Evolutionary conservation across 2,329 filamentous ascomycete genomes (phyloP), one percentile per base, ranked within the genome.

Genomic region (Ambrosiella cleistominuta): DNA sequence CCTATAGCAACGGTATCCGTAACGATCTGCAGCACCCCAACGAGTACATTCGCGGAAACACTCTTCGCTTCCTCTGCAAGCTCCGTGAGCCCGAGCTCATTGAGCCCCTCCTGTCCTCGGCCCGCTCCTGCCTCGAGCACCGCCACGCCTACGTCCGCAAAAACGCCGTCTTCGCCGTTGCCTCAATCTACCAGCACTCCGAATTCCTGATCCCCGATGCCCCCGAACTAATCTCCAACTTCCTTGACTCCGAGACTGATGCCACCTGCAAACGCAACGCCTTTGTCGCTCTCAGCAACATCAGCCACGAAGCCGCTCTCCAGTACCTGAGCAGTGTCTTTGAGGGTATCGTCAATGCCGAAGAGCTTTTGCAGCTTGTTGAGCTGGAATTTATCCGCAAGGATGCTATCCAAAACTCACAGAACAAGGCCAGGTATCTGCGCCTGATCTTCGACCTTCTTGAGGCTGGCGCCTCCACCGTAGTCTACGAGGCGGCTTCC

Each of bases 361-460:
- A 96, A 68, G 93, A 97, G 69, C 77, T 98, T 61, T 74, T 97
- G 61, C 90, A 97, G 68, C 77, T 98, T 62, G 89, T 90, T 5
- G 89, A 97, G 70, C 78, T 98, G 17, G 93, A 97, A 70, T 98
- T 98, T 69, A 96, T 98, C 66, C 82, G 93, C 66, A 97, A 95
- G 70, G 93, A 98, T 75, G 90, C 93, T n/a, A 77, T 95, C 50
- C 84, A 91, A 65, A 97, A 97, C 70, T 77, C 88, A 2, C 85
- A 91, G 67, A 96, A 97, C 72, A 98, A 97, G 83, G 88, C 90
- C 56, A 83, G 86, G 64, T 98, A 98, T 71, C 73, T 98, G 63
- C 81, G 93, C 62, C 77, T 98, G 62, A 98, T 98, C 65, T 97
- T 98, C 67, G 93, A 98, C 69, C 79, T 98, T 15, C 78, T 98